A percentile compares a stretch with the other conserved stretches of the same genome.
Evolutionary conservation across 176 grass and related monocot genomes (phyloP).

Genomic region (Triticum turgidum): DNA sequence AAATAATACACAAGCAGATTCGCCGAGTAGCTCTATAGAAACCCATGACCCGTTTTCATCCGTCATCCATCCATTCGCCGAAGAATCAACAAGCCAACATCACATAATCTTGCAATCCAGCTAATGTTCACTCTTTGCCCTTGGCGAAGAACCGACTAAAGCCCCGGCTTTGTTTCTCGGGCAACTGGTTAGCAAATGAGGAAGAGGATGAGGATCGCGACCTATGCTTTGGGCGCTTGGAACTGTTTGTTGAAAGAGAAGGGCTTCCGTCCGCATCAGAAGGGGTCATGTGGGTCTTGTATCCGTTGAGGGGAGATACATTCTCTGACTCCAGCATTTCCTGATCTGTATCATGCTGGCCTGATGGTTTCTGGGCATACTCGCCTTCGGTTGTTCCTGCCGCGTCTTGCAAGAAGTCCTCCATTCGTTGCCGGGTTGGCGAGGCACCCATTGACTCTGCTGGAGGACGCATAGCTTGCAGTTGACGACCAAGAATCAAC

Average conservation of each 20-base stretch:
- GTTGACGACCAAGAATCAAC: slow-evolving; percentile 80
- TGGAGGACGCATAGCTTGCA: slow-evolving; percentile 83
- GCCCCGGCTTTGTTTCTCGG: slow-evolving; percentile 73
- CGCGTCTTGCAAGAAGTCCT: slow-evolving; percentile 54
- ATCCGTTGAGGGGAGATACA: slow-evolving; percentile 61
- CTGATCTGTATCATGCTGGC: slow-evolving; percentile 48
- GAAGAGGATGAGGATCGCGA: slow-evolving; percentile 69
- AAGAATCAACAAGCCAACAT: slow-evolving; percentile 28
- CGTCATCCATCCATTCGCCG: neutral
- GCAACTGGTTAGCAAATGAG: slow-evolving; percentile 52
- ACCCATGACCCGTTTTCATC: slow-evolving; percentile 10
- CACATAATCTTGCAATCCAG: slow-evolving; percentile 5
- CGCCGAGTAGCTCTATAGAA: slow-evolving; percentile 33
- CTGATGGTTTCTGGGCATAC: slow-evolving; percentile 42
- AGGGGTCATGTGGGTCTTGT: slow-evolving; percentile 39
- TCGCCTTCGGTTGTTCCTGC: slow-evolving; percentile 37
- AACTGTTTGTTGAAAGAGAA: slow-evolving; percentile 53
- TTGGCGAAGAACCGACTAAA: slow-evolving; percentile 93
- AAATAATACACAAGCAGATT: slow-evolving; percentile 46
- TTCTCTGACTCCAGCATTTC: slow-evolving; percentile 37
- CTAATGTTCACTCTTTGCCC: slow-evolving; percentile 56
- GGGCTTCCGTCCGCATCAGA: slow-evolving; percentile 60
- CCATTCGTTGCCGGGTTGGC: slow-evolving; percentile 53
- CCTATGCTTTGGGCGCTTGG: slow-evolving; percentile 82
- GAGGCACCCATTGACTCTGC: slow-evolving; percentile 53